Percentiles rank a stretch among this genome's conserved stretches.
phyloP scores from a whole-genome alignment of 768 basidiomycete genomes.

The Lyophyllum atratum region DNA sequence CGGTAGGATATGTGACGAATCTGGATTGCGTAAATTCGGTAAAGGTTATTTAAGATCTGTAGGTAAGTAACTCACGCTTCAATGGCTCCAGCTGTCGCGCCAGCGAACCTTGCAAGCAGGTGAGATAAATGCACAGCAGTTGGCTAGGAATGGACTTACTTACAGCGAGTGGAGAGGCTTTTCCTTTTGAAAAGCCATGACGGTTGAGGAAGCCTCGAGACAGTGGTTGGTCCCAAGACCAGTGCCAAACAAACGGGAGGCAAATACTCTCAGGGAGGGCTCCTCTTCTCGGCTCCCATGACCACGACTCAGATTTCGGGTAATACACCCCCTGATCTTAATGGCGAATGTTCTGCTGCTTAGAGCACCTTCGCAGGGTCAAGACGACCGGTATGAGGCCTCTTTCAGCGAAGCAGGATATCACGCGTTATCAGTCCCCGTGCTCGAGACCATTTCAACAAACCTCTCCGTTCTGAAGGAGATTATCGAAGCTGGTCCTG shows the following conservation, averaged over 20 bases:
- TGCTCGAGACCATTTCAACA: conserved; percentile 65
- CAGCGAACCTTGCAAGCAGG: conserved; percentile 58
- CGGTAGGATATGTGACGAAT: conserved; percentile 85
- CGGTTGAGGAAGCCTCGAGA: neutral
- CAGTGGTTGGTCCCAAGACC: conserved; percentile 4
- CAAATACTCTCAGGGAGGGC: neutral
- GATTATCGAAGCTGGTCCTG: conserved; percentile 42
- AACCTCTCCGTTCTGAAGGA: conserved; percentile 47
- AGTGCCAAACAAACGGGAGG: conserved; percentile 6
- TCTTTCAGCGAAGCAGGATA: conserved; percentile 52
- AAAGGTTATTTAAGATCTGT: conserved; percentile 34
- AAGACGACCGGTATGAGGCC: conserved; percentile 60
- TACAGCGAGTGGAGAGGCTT: conserved; percentile 82
- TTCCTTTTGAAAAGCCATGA: conserved; percentile 64
- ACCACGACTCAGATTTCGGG: neutral
- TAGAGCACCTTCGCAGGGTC: conserved; percentile 37
- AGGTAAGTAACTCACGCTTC: conserved; percentile 67
- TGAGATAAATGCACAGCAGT: neutral
- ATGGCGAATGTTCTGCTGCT: conserved; percentile 47
- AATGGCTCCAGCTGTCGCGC: conserved; percentile 88
- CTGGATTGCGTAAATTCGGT: conserved; percentile 39
- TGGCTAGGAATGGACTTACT: conserved; percentile 10
- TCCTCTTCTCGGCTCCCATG: neutral
- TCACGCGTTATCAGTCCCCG: conserved; percentile 60
- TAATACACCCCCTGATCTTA: neutral